Evolutionary conservation across 2,329 filamentous ascomycete species (phyloP), one percentile per base, ranked within the genome.

Genomic region (Alternaria viburni): DNA sequence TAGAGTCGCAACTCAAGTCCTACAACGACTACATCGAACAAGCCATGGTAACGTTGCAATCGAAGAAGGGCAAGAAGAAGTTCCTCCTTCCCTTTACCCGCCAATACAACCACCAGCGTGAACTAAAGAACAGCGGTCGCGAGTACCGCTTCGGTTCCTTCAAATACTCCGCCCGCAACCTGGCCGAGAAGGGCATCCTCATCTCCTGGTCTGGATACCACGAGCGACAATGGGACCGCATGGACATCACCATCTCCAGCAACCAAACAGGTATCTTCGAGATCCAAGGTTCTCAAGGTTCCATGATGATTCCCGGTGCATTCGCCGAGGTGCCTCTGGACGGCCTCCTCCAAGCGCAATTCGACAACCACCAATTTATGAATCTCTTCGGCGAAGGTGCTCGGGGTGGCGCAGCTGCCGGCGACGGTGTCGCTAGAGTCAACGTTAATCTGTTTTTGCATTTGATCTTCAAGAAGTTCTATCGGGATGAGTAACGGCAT

Each of bases 1-100:
- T 99, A 10, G 96, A 99, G 77, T 91, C 93, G 72, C 96, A 99
- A 82, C 88, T 97, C 64, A 97, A 97, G 85, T 96, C 91, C 69
- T 99, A 99, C 83, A 97, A 99, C 78, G 93, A 99, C 82, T 99
- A 99, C 81, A 97, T 99, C 76, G 96, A 99, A 83, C 94, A 97
- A 80, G 95, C 96, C 52, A 97, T 99, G 93, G 87, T 94, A 64
- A 99, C 96, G 5, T 85, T 99, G 62, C 96, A 98, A 80, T 97
- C 92, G 82, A 97, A 97, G 81, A 97, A 97, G 82, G 94, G 91
- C 66, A 96, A 96, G 83, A 97, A 96, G 80, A 89, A 91, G 57
- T 97, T 97, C 85, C 86, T 97, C 59, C 87, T 99, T 79, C 96
- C 96, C 13, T 99, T 99, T 80, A 97, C 95, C 23, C 97, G 97